Conservation (phyloP, 169 alveolate genomes). For the Perkinsus olseni region DNA sequence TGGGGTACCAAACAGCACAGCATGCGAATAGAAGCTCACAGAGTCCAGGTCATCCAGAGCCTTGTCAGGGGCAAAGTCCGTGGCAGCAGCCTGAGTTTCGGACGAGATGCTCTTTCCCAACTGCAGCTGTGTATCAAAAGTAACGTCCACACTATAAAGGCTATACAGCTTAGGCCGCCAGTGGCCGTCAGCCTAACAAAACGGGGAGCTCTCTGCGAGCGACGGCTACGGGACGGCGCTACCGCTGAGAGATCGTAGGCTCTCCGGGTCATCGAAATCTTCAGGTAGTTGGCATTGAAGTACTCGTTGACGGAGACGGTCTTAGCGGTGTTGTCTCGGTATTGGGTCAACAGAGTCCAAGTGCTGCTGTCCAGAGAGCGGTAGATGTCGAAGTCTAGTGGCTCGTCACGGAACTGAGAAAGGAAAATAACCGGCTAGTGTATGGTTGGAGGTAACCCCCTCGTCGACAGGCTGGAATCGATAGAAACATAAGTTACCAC, state of each 20-base stretch:
- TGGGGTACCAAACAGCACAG: not conserved
- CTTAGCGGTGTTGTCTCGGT: not conserved
- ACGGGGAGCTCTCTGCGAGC: too few relatives aligned
- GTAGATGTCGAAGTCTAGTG: not conserved
- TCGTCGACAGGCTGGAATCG: too few relatives aligned
- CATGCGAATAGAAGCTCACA: not conserved
- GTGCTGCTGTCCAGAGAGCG: not conserved
- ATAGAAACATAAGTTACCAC: too few relatives aligned
- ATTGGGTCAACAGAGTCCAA: not conserved
- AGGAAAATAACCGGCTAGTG: too few relatives aligned
- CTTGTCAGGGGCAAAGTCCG: not conserved
- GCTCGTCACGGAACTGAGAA: not conserved
- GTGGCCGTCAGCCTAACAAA: not conserved
- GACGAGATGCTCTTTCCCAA: not conserved
- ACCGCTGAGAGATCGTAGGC: not conserved
- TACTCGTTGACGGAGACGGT: not conserved
- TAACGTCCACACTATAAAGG: not conserved
- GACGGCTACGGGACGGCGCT: not conserved
- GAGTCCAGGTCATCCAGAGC: not conserved
- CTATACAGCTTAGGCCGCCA: not conserved
- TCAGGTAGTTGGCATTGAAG: not conserved
- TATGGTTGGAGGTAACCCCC: too few relatives aligned
- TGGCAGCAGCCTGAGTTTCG: not conserved
- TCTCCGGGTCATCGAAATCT: not conserved
- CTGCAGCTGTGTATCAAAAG: not conserved